Evolutionary conservation across 2,329 filamentous ascomycete genomes (phyloP).

Genomic region (Zymoseptoria pseudotritici): DNA sequence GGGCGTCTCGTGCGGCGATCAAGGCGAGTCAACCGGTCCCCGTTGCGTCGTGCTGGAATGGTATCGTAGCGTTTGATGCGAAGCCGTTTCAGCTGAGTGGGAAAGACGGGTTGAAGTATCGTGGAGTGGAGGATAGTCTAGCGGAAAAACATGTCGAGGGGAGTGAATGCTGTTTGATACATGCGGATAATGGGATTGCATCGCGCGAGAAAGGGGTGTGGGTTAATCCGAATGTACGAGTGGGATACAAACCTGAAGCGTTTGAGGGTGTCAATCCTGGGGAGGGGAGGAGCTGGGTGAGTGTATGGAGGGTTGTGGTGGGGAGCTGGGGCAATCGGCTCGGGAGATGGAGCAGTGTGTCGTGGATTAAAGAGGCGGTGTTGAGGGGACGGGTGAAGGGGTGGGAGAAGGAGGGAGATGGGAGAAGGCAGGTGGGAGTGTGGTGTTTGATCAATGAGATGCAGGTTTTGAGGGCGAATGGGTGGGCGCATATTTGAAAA

Average conservation of each 20-base stretch:
- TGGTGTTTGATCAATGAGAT: constrained; percentile 25
- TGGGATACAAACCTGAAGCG: constrained; percentile 53
- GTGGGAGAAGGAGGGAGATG: constrained; percentile 14
- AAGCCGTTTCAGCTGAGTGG: constrained; percentile 45
- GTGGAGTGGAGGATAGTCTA: constrained; percentile 57
- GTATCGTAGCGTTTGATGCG: constrained; percentile 42
- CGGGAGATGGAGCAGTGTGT: constrained; percentile 38
- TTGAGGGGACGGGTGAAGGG: constrained; percentile 17
- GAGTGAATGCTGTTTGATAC: constrained; percentile 73
- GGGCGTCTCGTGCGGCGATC: constrained; percentile 47
- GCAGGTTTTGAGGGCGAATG: constrained; percentile 22
- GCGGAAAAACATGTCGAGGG: constrained; percentile 57
- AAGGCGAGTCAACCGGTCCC: constrained; percentile 47
- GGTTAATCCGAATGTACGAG: constrained; percentile 62
- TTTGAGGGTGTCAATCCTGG: constrained; percentile 40
- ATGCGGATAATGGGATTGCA: constrained; percentile 58
- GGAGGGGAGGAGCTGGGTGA: constrained; percentile 27
- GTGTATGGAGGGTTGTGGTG: constrained; percentile 39
- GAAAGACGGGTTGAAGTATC: constrained; percentile 47
- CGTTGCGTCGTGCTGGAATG: constrained; percentile 63
- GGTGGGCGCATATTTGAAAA: constrained; percentile 25
- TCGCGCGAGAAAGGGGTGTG: constrained; percentile 50
- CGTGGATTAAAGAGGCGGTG: constrained; percentile 24
- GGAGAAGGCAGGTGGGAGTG: constrained; percentile 27
- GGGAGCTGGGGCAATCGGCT: constrained; percentile 55